A percentile compares a stretch with the other conserved stretches of the same genome.
These are phyloP conservation scores for Hanseniaspora valbyensis DNA, from an alignment of 805 yeast species.

Conservation along the genomic window DNA sequence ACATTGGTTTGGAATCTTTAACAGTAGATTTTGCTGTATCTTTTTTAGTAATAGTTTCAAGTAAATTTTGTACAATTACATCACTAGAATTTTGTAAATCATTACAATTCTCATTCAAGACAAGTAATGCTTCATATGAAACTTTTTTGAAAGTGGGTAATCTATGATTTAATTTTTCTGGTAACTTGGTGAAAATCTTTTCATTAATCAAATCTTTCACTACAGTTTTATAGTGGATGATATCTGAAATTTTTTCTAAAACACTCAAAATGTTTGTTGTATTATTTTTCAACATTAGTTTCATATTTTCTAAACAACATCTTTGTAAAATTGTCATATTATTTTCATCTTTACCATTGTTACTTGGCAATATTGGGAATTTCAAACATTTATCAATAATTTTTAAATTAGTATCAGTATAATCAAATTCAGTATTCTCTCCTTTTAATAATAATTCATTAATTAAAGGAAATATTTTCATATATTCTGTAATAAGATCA, in stretches of 20 bases:
- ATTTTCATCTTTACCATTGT: conserved; percentile 5
- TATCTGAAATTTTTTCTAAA: conserved; percentile 1
- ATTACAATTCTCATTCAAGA: background rate
- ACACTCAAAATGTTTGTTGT: background rate
- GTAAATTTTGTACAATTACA: background rate
- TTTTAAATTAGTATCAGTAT: background rate
- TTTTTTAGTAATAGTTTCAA: background rate
- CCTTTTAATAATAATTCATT: background rate
- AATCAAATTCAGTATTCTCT: background rate
- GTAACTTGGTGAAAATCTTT: conserved; percentile 12
- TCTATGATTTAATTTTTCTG: conserved; percentile 4
- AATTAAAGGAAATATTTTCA: conserved; percentile 5
- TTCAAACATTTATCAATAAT: conserved; percentile 12
- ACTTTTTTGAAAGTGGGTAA: conserved; percentile 10
- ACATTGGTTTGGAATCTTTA: background rate
- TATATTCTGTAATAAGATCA: conserved; percentile 8
- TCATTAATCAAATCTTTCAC: conserved; percentile 1
- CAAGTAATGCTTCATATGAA: conserved; percentile 1
- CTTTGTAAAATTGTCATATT: conserved; percentile 12
- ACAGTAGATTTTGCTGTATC: background rate
- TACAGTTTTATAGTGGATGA: conserved; percentile 1
- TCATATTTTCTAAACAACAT: conserved; percentile 7
- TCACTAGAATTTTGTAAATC: background rate
- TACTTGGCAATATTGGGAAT: conserved; percentile 10
- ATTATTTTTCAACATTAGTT: background rate